phyloP scores from a whole-genome alignment of 2,329 filamentous ascomycete species.

The Talaromyces marneffei region DNA sequence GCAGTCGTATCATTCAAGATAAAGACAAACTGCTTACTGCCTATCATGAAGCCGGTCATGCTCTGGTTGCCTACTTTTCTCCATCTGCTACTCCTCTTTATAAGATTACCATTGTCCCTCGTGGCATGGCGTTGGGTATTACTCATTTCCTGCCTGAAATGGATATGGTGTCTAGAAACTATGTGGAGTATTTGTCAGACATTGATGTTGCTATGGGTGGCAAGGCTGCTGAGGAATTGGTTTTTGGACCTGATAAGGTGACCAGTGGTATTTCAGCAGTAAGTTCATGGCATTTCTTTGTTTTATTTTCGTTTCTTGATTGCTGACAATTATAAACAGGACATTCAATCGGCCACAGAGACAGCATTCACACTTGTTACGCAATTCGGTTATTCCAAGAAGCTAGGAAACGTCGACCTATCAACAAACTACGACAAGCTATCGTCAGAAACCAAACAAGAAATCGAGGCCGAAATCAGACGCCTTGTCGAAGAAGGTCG shows the following conservation, averaged over 20 bases:
- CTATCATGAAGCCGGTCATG: slow-evolving; percentile 93
- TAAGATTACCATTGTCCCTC: slow-evolving; percentile 94
- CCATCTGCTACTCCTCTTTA: slow-evolving; percentile 73
- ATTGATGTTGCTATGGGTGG: slow-evolving; percentile 80
- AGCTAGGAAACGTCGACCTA: slow-evolving; percentile 85
- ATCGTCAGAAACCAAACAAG: slow-evolving; percentile 76
- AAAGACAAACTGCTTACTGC: slow-evolving; percentile 96
- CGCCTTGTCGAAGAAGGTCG: slow-evolving; percentile 77
- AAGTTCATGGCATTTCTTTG: slow-evolving; percentile 33
- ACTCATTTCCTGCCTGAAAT: slow-evolving; percentile 85
- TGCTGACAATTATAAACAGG: slow-evolving; percentile 43
- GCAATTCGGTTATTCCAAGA: slow-evolving; percentile 78
- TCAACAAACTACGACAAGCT: slow-evolving; percentile 71
- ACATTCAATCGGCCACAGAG: slow-evolving; percentile 75
- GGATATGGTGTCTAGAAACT: slow-evolving; percentile 86
- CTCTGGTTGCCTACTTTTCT: slow-evolving; percentile 79
- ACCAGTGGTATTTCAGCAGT: slow-evolving; percentile 79
- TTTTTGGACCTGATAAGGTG: slow-evolving; percentile 85
- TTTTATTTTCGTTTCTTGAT: background rate
- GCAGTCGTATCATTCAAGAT: slow-evolving; percentile 80
- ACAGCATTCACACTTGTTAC: slow-evolving; percentile 86
- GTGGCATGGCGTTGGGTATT: slow-evolving; percentile 77
- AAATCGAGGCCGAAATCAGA: slow-evolving; percentile 85
- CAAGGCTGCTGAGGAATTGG: slow-evolving; percentile 81
- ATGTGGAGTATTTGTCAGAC: slow-evolving; percentile 71